These are phyloP conservation scores for Pseudognaphalium luteoalbum DNA, from an alignment of 129 eudicot genomes.

Conservation along the genomic window DNA sequence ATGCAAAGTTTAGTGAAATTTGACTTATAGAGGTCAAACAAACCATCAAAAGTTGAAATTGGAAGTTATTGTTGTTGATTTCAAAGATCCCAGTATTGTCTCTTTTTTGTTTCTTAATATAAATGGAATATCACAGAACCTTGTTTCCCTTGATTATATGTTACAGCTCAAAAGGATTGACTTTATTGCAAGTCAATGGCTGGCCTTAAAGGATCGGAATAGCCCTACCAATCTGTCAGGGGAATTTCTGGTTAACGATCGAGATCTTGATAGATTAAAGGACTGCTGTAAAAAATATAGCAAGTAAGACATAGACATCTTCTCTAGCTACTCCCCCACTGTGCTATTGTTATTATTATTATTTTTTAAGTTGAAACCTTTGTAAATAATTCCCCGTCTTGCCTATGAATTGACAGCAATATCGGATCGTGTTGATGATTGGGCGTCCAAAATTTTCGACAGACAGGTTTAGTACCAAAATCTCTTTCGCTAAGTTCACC, in stretches of 20 bases:
- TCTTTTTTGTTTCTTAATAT: not conserved
- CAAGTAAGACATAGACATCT: constrained; percentile 38
- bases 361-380: not conserved
- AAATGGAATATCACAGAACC: not conserved
- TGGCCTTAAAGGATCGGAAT: constrained; percentile 32
- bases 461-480: constrained; percentile 12
- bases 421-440: constrained; percentile 3
- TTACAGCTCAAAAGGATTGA: constrained; percentile 56
- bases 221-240: constrained; percentile 15
- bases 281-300: constrained; percentile 50
- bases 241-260: constrained; percentile 42
- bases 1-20: not conserved
- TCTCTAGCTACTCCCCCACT: not conserved
- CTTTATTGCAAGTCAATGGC: constrained; percentile 54
- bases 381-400: not conserved
- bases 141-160: constrained; percentile 47
- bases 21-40: constrained; percentile 25
- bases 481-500: constrained; percentile 9
- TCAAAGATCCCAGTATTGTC: constrained; percentile 3
- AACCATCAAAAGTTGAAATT: not conserved
- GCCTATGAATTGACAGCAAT: constrained; percentile 10
- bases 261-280: constrained; percentile 65
- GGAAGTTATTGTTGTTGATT: constrained; percentile 8
- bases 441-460: constrained; percentile 13
- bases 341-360: not conserved